Percentiles rank a stretch among this genome's conserved stretches.
phyloP scores from a whole-genome alignment of 2,329 filamentous ascomycete genomes.

The Alternaria metachromatica region DNA sequence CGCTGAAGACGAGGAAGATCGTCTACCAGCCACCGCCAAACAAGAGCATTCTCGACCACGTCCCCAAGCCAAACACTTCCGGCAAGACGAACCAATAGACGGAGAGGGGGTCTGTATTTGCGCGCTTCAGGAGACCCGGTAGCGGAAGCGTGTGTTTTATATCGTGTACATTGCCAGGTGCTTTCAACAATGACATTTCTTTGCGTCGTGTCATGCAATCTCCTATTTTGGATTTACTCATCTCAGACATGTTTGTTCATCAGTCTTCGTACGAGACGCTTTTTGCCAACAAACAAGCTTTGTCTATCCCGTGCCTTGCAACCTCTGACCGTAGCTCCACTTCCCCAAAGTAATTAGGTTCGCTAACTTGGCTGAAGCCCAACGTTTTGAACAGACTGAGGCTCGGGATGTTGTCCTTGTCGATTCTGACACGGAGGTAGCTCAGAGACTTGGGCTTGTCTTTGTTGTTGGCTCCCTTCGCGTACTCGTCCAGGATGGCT shows the following conservation, averaged over 20 bases:
- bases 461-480: slow-evolving; percentile 12
- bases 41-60: slow-evolving; percentile 38
- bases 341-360: slow-evolving; percentile 72
- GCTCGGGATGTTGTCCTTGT: slow-evolving; percentile 62
- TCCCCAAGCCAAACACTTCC: slow-evolving; percentile 39
- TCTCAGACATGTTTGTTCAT: neutral
- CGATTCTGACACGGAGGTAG: slow-evolving; percentile 68
- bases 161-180: slow-evolving; percentile 49
- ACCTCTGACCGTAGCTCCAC: slow-evolving; percentile 54
- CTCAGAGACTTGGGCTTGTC: slow-evolving; percentile 34
- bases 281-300: neutral
- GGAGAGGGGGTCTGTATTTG: slow-evolving; percentile 24
- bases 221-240: neutral
- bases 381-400: slow-evolving; percentile 66
- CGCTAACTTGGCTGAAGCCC: slow-evolving; percentile 61
- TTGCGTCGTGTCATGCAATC: slow-evolving; percentile 10
- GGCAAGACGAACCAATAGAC: slow-evolving; percentile 44
- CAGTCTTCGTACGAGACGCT: neutral
- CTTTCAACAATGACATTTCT: slow-evolving; percentile 42
- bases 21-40: slow-evolving; percentile 76
- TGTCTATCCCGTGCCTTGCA: neutral
- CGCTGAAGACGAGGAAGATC: slow-evolving; percentile 94
- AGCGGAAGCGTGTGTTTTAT: slow-evolving; percentile 46
- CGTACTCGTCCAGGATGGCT: slow-evolving; percentile 65
- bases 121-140: slow-evolving; percentile 27